Evolutionary conservation across 352 stramenopile species (phyloP), one percentile per base, ranked within the genome.

Genomic region (Pythium insidiosum): DNA sequence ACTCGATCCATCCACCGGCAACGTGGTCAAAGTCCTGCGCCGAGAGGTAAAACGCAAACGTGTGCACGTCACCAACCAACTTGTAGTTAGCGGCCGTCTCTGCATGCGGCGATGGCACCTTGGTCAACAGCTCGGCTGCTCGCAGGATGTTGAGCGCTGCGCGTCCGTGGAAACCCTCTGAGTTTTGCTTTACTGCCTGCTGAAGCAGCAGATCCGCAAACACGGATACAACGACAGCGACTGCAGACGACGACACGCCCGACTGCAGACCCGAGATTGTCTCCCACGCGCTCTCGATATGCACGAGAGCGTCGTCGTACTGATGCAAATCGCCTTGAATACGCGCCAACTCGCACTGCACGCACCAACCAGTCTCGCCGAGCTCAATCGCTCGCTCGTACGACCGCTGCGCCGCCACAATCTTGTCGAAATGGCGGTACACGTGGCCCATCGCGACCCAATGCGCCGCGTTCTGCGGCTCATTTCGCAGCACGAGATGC

Each of bases 1-100:
- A 91, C 0, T 68, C 50, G 28, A 86, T 43, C 81, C 81, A 94
- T 7, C 43, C 66, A 1, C 49, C 52, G 19, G 43, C 49, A 15
- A 59, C 37, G 22, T 52, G 29, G 3, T 2, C 33, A 40, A 92
- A 92, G n/a, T 84, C 55, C 10, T 60, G 44, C 4, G 78, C 76
- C 6, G 78, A 74, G 45, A 94, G 60, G 50, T 88, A 88, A 46
- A 89, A 94, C 18, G 77, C 74, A 50, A 92, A 90, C 38, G 68
- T 73, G 47, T 91, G 73, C 23, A 94, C 66, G 38, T 94, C 82
- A 18, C 78, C 82, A 2, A 92, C 63, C 25, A 94, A 40, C 56
- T 92, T 91, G 33, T 71, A 43, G 0, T 31, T 24, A 4, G 46
- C 22, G 21, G 18, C n/a, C 26, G n/a, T 18, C 16, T 20, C 20